Evolutionary conservation across 495 filamentous ascomycete species (phyloP).

Genomic region (Lophiostoma macrostomum): DNA sequence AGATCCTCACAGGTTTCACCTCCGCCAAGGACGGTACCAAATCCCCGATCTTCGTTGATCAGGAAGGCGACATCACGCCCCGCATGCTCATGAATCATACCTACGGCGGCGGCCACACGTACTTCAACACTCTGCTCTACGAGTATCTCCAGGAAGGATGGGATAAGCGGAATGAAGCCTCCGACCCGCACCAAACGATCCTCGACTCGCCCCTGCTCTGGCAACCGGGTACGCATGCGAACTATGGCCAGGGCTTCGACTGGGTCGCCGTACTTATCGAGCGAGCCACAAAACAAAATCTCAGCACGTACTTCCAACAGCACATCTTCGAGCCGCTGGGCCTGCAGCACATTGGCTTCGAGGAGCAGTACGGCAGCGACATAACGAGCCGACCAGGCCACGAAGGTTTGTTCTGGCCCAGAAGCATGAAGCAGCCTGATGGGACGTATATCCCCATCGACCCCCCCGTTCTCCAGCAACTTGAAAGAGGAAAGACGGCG

Average conservation of each 20-base stretch:
- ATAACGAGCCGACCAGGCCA: background rate
- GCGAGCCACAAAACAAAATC: background rate
- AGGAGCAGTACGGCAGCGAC: constrained; percentile 13
- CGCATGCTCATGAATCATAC: constrained; percentile 27
- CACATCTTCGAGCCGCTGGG: constrained; percentile 9
- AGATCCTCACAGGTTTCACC: constrained; percentile 10
- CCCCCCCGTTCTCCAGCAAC: background rate
- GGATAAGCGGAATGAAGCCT: constrained; percentile 5
- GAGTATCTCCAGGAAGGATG: constrained; percentile 9
- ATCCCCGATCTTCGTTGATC: background rate
- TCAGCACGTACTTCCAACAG: background rate
- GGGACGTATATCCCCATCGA: constrained; percentile 7
- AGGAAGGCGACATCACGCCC: constrained; percentile 3
- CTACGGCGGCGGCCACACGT: constrained; percentile 10
- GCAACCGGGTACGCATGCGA: constrained; percentile 24
- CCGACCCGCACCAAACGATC: constrained; percentile 5
- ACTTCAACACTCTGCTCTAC: constrained; percentile 12
- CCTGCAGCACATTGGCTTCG: constrained; percentile 7
- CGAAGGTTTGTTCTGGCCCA: constrained; percentile 4
- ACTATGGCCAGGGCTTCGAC: constrained; percentile 19
- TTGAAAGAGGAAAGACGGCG: background rate
- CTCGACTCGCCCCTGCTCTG: constrained; percentile 16
- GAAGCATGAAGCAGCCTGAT: constrained; percentile 7
- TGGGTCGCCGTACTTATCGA: constrained; percentile 21
- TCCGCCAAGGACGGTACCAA: background rate